These are phyloP conservation scores for Termitomyces sp. DNA, from an alignment of 768 basidiomycete genomes.

Conservation along the genomic window DNA sequence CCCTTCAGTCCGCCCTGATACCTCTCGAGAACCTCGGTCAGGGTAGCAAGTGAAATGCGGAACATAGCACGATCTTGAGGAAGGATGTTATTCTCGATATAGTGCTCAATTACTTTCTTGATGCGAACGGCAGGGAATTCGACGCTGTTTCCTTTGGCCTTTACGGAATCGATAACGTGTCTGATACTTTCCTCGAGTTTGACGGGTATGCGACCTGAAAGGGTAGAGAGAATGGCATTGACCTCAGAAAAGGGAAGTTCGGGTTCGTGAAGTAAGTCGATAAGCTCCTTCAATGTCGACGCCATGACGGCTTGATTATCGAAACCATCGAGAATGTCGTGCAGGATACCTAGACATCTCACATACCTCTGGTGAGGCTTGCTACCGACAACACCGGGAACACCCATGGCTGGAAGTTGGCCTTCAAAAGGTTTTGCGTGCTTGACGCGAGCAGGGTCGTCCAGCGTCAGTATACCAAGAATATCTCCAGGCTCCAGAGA, in stretches of 20 bases:
- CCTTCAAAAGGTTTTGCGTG: conserved; percentile 99
- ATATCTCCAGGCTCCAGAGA: conserved; percentile 96
- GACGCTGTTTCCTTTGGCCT: conserved; percentile 59
- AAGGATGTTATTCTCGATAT: conserved; percentile 73
- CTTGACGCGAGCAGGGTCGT: conserved; percentile 93
- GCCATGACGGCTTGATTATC: conserved; percentile 94
- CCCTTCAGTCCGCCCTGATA: conserved; percentile 81
- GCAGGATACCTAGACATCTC: conserved; percentile 67
- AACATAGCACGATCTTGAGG: conserved; percentile 80
- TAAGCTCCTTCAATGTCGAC: conserved; percentile 80
- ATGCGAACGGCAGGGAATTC: conserved; percentile 91
- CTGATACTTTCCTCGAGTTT: conserved; percentile 89
- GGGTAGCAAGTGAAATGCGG: conserved; percentile 58
- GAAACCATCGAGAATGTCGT: conserved; percentile 93
- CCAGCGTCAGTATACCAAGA: conserved; percentile 92
- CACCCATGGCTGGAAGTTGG: conserved; percentile 81
- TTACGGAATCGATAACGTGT: conserved; percentile 68
- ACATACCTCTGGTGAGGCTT: conserved; percentile 86
- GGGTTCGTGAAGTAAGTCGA: conserved; percentile 73
- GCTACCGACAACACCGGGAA: conserved; percentile 79
- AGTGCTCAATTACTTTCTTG: conserved; percentile 82
- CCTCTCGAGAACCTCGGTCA: conserved; percentile 73
- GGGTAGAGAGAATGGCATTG: conserved; percentile 73
- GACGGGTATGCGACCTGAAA: conserved; percentile 89
- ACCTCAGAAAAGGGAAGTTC: conserved; percentile 89